Conservation (phyloP, 768 basidiomycete species). For the Boletus edulis region DNA sequence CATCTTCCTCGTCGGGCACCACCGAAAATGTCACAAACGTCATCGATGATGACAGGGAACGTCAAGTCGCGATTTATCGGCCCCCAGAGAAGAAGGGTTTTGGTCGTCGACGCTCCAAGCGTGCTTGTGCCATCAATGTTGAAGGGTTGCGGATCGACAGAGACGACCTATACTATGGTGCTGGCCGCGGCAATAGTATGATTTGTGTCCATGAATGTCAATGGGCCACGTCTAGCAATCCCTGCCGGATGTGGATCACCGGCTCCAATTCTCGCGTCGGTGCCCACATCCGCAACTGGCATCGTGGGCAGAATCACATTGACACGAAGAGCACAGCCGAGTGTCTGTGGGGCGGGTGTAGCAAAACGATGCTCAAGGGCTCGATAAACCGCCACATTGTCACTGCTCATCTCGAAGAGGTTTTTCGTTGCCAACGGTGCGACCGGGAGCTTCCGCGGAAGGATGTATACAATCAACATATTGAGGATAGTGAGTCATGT, state of each 20-base stretch:
- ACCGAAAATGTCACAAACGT: background rate
- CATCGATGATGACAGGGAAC: background rate
- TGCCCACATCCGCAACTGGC: slow-evolving; percentile 6
- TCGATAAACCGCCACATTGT: slow-evolving; percentile 6
- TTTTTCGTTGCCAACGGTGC: slow-evolving; percentile 2
- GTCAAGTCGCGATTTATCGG: background rate
- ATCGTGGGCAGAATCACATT: background rate
- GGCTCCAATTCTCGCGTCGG: background rate
- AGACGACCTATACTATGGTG: background rate
- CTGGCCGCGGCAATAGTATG: background rate
- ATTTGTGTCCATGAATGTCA: slow-evolving; percentile 7
- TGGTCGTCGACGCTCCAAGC: background rate
- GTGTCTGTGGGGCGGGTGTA: slow-evolving; percentile 5
- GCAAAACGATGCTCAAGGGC: background rate
- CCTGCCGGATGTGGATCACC: slow-evolving; percentile 5
- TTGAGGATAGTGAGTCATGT: background rate
- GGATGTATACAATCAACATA: slow-evolving; percentile 5
- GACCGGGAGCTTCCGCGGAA: background rate
- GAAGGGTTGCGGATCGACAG: slow-evolving; percentile 3
- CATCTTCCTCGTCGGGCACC: too few relatives aligned
- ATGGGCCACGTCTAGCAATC: background rate
- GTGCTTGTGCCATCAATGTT: background rate
- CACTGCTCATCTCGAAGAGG: background rate
- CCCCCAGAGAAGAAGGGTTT: background rate
- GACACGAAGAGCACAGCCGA: too few relatives aligned